phyloP scores from a whole-genome alignment of 192 early-diverging fungal species.

The Podila epicladia region DNA sequence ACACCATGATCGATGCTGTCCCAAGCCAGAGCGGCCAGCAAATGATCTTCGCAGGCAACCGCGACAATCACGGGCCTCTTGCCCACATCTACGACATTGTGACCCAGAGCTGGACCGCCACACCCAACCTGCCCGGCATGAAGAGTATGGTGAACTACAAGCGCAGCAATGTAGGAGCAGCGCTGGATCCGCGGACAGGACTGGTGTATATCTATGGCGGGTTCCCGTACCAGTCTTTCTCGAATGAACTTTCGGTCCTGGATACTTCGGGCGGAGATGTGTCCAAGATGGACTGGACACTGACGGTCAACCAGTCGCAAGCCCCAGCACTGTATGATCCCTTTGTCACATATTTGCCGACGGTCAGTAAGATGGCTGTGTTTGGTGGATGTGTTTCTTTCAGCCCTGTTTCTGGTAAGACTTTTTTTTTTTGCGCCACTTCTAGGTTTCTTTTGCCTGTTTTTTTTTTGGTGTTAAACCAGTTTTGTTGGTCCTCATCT shows the following conservation, averaged over 20 bases:
- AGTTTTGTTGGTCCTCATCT: not conserved
- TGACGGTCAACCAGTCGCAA: constrained; percentile 1
- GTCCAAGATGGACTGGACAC: constrained; percentile 14
- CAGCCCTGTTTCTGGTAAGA: not conserved
- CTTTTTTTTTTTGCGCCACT: not conserved
- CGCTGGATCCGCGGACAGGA: constrained; percentile 15
- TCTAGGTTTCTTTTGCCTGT: not conserved
- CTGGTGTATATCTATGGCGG: constrained; percentile 38
- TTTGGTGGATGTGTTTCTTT: constrained; percentile 9
- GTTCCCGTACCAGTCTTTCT: not conserved
- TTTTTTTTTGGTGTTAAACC: not conserved
- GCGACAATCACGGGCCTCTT: constrained; percentile 17
- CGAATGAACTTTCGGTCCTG: constrained; percentile 11
- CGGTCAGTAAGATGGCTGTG: constrained; percentile 11
- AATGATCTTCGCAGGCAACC: constrained; percentile 34
- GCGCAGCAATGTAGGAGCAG: constrained; percentile 28
- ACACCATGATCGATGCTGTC: constrained; percentile 16
- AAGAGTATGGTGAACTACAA: constrained; percentile 12
- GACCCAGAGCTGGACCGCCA: constrained; percentile 3
- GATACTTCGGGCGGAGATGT: constrained; percentile 1
- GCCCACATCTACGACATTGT: constrained; percentile 22
- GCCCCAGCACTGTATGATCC: constrained; percentile 19
- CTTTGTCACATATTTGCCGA: constrained; percentile 24
- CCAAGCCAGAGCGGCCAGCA: constrained; percentile 26
- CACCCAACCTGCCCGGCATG: constrained; percentile 12